phyloP scores from a whole-genome alignment of 192 early-diverging fungal genomes.

The Backusella mclennaniae region DNA sequence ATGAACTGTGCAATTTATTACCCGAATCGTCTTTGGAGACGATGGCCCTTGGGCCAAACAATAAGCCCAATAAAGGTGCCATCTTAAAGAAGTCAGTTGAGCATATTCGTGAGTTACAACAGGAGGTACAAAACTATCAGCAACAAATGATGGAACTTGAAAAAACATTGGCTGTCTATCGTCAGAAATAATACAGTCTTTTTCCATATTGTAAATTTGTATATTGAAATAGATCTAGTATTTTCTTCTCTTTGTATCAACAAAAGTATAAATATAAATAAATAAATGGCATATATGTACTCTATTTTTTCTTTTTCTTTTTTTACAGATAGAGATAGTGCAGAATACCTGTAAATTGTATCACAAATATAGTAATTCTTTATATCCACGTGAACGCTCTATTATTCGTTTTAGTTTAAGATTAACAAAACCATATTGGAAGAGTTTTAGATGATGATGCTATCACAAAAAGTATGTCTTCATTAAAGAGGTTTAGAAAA shows the following conservation, averaged over 20 bases:
- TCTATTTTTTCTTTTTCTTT: not conserved
- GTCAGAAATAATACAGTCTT: not conserved
- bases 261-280: not conserved
- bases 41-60: constrained; percentile 39
- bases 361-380: not conserved
- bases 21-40: constrained; percentile 69
- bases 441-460: not conserved
- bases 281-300: not conserved
- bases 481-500: not conserved
- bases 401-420: not conserved
- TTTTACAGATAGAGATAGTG: not conserved
- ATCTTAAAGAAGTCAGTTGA: constrained; percentile 93
- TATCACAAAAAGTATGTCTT: not conserved
- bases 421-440: not conserved
- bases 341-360: not conserved
- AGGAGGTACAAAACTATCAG: constrained; percentile 27
- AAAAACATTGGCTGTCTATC: constrained; percentile 26
- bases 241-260: not conserved
- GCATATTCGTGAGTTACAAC: constrained; percentile 62
- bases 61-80: constrained; percentile 96
- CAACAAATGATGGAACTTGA: constrained; percentile 34
- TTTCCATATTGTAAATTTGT: not conserved
- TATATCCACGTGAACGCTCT: not conserved
- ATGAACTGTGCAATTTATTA: constrained; percentile 81
- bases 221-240: not conserved